Percentiles rank a stretch among this genome's conserved stretches.
Conservation (phyloP, 352 stramenopile genomes). For the Phytophthora sp. region DNA sequence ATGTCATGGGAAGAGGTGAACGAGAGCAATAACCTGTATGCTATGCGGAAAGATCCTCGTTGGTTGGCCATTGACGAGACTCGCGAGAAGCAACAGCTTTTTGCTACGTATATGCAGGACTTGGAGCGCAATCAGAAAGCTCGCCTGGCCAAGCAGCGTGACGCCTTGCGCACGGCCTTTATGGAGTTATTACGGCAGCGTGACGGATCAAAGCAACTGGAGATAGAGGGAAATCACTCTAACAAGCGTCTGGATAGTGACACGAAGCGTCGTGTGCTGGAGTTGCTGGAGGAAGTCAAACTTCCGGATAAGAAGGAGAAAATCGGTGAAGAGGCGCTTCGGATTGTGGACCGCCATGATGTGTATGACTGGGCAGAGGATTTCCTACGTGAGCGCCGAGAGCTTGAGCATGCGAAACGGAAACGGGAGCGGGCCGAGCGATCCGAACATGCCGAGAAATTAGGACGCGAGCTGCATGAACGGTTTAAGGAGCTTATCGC, state of each 20-base stretch:
- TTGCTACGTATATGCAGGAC: slow-evolving; percentile 71
- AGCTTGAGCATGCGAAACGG: slow-evolving; percentile 50
- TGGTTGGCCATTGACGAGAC: slow-evolving; percentile 68
- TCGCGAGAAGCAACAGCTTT: slow-evolving; percentile 76
- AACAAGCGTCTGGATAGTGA: slow-evolving; percentile 51
- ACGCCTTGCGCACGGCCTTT: slow-evolving; percentile 52
- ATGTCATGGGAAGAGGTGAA: slow-evolving; percentile 59
- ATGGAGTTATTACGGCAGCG: slow-evolving; percentile 46
- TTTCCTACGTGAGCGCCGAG: slow-evolving; percentile 46
- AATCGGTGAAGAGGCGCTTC: slow-evolving; percentile 35
- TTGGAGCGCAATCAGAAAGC: slow-evolving; percentile 60
- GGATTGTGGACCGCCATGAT: slow-evolving; percentile 51
- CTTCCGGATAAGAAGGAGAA: slow-evolving; percentile 19
- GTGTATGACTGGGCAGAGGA: slow-evolving; percentile 75
- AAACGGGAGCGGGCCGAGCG: slow-evolving; percentile 61
- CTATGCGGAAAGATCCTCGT: slow-evolving; percentile 66
- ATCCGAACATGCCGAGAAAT: slow-evolving; percentile 41
- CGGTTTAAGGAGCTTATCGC: slow-evolving; percentile 30
- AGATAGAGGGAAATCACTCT: slow-evolving; percentile 19
- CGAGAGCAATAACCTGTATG: slow-evolving; percentile 55
- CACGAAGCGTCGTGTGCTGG: slow-evolving; percentile 50
- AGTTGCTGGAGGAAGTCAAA: slow-evolving; percentile 49
- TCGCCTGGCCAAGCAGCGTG: slow-evolving; percentile 45
- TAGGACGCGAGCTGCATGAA: slow-evolving; percentile 42
- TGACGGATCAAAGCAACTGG: slow-evolving; percentile 40